Evolutionary conservation across 1,284 basidiomycete species (phyloP), one percentile per base, ranked within the genome.

Genomic region (Meripilus lineatus): DNA sequence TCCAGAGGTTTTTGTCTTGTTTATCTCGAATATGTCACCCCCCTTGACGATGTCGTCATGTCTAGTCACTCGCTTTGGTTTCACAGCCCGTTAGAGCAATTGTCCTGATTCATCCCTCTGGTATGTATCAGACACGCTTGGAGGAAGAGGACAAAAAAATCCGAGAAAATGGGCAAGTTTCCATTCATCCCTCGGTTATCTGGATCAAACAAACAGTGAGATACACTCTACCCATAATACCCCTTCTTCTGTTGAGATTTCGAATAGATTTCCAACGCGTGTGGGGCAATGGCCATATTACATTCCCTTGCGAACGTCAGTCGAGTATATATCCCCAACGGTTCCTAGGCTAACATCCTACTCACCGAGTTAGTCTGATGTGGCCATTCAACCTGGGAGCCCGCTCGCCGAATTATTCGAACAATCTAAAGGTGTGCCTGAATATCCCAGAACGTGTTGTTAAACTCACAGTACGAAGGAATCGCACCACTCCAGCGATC

Each of bases 251-350:
- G 28, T 10, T 30, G 28, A 10, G 10, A 30, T n/a, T 30, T 30
- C 13, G n/a, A n/a, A 25, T 44, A 91, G 89, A 92, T 93, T 48
- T 64, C 73, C 1, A 93, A 93, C 58, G 91, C 92, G 0, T 94
- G 92, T 56, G 92, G 92, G 2, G 93, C 91, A 0, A 93, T 94
- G 55, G 92, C 84, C 0, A 69, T 95, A 6, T 69, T 95, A 11
- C 92, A 95, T 58, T 79, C 88, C 3, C 59, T 92, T 37, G 75
- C 75, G 15, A 92, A 92, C 55, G 83, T 85, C 49, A 51, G 78
- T 25, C 33, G 10, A 14, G 24, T 38, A 22, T 32, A 13, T 10
- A 15, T 5, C 3, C n/a, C 18, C 35, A 34, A 34, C 2, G 5
- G 33, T 22, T 28, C 18, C 11, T 22, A 3, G 41, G 28, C 32